These are phyloP conservation scores for Cordyceps tenuipes DNA, from an alignment of 2,329 filamentous ascomycete species.

Conservation along the genomic window DNA sequence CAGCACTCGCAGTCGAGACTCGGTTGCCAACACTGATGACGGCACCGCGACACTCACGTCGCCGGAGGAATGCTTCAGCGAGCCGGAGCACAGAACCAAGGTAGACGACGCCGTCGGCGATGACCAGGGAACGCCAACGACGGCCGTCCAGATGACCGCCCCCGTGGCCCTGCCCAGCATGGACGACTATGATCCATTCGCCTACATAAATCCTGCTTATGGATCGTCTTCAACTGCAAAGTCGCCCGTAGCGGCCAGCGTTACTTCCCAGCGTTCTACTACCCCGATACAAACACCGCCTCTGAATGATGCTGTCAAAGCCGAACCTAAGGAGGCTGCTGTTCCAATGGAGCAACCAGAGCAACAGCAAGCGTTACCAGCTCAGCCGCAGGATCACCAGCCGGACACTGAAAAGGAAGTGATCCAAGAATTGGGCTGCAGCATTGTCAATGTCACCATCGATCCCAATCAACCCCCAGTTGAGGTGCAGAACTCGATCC, in stretches of 20 bases:
- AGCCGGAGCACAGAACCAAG: background rate
- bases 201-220: constrained; percentile 23
- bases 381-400: background rate
- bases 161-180: constrained; percentile 11
- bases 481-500: constrained; percentile 48
- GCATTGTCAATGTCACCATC: constrained; percentile 38
- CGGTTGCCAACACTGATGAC: background rate
- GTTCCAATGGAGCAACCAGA: background rate
- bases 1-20: background rate
- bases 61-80: background rate
- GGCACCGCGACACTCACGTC: background rate
- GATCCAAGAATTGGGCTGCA: constrained; percentile 24
- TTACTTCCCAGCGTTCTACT: constrained; percentile 28
- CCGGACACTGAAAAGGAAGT: background rate
- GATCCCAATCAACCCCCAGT: constrained; percentile 38
- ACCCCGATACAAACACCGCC: constrained; percentile 37
- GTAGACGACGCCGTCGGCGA: background rate
- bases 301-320: constrained; percentile 16
- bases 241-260: constrained; percentile 15
- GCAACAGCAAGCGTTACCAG: background rate
- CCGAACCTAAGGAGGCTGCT: background rate
- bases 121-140: background rate
- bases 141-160: background rate
- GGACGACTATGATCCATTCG: constrained; percentile 42
- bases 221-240: constrained; percentile 15